Percentiles rank a stretch among this genome's conserved stretches.
Conservation (phyloP, 495 filamentous ascomycete genomes). For the Aspergillus nanangensis region DNA sequence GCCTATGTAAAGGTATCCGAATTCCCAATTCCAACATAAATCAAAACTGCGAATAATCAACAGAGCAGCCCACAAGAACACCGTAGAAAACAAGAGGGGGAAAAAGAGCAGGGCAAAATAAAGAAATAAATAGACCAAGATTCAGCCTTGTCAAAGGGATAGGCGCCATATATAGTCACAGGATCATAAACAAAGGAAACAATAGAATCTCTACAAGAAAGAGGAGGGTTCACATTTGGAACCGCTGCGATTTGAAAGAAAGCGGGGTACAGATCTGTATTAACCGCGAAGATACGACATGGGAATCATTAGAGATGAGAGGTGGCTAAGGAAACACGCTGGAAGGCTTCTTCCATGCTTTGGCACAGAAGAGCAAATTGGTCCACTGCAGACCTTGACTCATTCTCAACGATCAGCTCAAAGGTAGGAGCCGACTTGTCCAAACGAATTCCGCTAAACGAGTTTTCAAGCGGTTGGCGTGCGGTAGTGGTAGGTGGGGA, state of each 20-base stretch:
- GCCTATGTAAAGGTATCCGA: conserved; percentile 6
- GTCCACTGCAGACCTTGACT: conserved; percentile 23
- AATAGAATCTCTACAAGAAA: conserved; percentile 14
- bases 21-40: background rate
- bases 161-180: conserved; percentile 20
- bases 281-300: conserved; percentile 19
- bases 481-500: conserved; percentile 29
- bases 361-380: conserved; percentile 42
- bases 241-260: no score
- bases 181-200: conserved; percentile 23
- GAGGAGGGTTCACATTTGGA: conserved; percentile 7
- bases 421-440: conserved; percentile 56
- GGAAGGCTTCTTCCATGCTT: conserved; percentile 47
- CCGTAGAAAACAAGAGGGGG: conserved; percentile 1
- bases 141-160: conserved; percentile 1
- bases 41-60: background rate
- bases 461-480: conserved; percentile 15
- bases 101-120: no score
- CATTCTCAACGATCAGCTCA: conserved; percentile 57
- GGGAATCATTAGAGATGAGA: conserved; percentile 42
- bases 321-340: conserved; percentile 42
- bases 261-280: background rate
- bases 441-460: conserved; percentile 50
- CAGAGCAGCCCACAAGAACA: conserved; percentile 1
- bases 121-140: background rate